Conservation (phyloP, 1,284 basidiomycete genomes). For the Schizopora paradoxa region DNA sequence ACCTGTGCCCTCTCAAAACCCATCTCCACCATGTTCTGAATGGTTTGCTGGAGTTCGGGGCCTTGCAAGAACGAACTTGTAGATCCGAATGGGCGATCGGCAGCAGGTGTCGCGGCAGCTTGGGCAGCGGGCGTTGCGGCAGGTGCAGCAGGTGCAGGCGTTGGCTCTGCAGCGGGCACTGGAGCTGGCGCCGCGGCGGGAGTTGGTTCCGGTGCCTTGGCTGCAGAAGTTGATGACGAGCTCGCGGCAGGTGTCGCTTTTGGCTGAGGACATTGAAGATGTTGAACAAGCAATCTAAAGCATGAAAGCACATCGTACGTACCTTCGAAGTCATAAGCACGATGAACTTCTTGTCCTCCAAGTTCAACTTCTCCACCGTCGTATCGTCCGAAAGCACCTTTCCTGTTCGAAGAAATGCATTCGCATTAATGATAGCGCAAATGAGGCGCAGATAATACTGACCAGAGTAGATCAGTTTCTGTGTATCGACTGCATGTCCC, state of each 20-base stretch:
- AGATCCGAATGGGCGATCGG: conserved; percentile 40
- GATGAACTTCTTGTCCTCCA: conserved; percentile 99
- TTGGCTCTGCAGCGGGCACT: conserved; percentile 34
- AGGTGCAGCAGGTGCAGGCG: conserved; percentile 31
- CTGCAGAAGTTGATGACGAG: conserved; percentile 32
- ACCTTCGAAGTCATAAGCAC: conserved; percentile 99
- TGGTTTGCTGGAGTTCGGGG: conserved; percentile 65
- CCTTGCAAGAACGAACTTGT: conserved; percentile 68
- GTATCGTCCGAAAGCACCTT: conserved; percentile 91
- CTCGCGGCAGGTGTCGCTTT: conserved; percentile 44
- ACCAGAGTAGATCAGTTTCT: conserved; percentile 98
- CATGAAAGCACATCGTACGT: conserved; percentile 19
- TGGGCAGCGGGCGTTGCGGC: conserved; percentile 33
- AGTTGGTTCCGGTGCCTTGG: conserved; percentile 27
- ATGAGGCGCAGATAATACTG: conserved; percentile 20
- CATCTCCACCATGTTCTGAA: conserved; percentile 89
- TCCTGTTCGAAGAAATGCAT: conserved; percentile 45
- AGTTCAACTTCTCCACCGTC: conserved; percentile 81
- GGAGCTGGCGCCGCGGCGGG: conserved; percentile 31
- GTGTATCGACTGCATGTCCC: conserved; percentile 65
- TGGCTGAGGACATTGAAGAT: conserved; percentile 35
- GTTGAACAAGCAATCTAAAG: conserved; percentile 4
- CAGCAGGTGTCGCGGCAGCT: conserved; percentile 27
- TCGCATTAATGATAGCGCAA: neutral
- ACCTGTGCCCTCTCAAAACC: conserved; percentile 90